These are phyloP conservation scores for Cladosporium halotolerans DNA, from an alignment of 2,329 filamentous ascomycete species.

Conservation along the genomic window DNA sequence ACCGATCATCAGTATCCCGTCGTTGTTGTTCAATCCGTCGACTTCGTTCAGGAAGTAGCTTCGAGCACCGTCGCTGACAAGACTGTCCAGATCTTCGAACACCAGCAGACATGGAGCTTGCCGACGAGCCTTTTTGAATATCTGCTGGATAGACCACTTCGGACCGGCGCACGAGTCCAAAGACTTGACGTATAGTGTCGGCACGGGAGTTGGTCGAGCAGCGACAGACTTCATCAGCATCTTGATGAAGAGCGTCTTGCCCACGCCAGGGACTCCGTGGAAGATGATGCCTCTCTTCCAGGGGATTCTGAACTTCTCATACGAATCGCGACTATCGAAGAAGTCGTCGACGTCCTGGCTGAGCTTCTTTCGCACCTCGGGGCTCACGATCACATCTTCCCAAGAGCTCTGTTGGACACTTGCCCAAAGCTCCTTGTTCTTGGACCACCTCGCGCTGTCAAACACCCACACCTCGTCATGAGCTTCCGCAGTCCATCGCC, in stretches of 20 bases:
- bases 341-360: slow-evolving; percentile 36
- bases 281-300: slow-evolving; percentile 44
- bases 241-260: slow-evolving; percentile 42
- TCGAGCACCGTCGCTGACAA: slow-evolving; percentile 54
- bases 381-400: slow-evolving; percentile 43
- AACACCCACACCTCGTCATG: slow-evolving; percentile 40
- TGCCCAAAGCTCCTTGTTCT: slow-evolving; percentile 34
- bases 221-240: slow-evolving; percentile 32
- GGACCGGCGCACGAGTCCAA: slow-evolving; percentile 2
- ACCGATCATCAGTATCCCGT: slow-evolving; percentile 5
- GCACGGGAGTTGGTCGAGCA: slow-evolving; percentile 28
- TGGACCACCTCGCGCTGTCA: slow-evolving; percentile 35
- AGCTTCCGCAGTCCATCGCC: slow-evolving; percentile 30
- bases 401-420: slow-evolving; percentile 37
- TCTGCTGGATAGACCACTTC: slow-evolving; percentile 40
- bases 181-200: slow-evolving; percentile 36
- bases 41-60: slow-evolving; percentile 68
- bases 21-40: slow-evolving; percentile 54
- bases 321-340: slow-evolving; percentile 33
- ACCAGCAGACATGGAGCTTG: slow-evolving; percentile 63
- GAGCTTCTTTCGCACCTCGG: slow-evolving; percentile 38
- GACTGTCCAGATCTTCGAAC: slow-evolving; percentile 64
- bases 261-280: slow-evolving; percentile 35
- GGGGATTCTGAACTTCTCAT: slow-evolving; percentile 38
- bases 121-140: slow-evolving; percentile 55